A percentile compares a stretch with the other conserved stretches of the same genome.
Evolutionary conservation across 2,329 filamentous ascomycete species (phyloP).

Genomic region (Alternaria triticimaculans): DNA sequence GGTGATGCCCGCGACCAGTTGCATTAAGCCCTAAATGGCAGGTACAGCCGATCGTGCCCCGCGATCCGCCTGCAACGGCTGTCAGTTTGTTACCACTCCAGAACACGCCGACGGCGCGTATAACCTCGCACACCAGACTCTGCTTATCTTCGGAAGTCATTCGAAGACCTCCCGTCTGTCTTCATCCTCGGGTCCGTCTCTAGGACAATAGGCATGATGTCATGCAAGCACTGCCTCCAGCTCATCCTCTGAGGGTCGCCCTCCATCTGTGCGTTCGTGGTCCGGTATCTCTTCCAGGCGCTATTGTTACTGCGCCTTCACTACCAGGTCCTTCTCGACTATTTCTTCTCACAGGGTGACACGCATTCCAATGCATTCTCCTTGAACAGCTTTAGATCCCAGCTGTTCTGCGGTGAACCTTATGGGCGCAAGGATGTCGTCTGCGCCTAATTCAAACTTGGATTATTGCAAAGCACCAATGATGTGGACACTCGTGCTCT

Average conservation of each 20-base stretch:
- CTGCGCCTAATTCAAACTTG: conserved; percentile 10
- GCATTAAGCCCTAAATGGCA: conserved; percentile 14
- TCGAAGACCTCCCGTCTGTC: conserved; percentile 4
- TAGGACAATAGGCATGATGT: conserved; percentile 21
- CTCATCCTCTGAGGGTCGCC: not conserved
- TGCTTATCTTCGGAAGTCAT: not conserved
- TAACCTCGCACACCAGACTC: not conserved
- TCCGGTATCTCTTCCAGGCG: conserved; percentile 8
- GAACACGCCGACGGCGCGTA: not conserved
- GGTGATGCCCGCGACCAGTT: not conserved
- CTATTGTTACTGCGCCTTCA: conserved; percentile 26
- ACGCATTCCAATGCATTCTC: conserved; percentile 20
- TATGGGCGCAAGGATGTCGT: conserved; percentile 2
- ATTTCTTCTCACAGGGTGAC: conserved; percentile 20
- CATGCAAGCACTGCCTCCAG: conserved; percentile 26
- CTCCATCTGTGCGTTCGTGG: conserved; percentile 3
- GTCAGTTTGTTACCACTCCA: conserved; percentile 6
- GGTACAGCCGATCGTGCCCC: conserved; percentile 19
- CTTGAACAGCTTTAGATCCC: not conserved
- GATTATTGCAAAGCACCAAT: conserved; percentile 10
- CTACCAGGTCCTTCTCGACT: conserved; percentile 3
- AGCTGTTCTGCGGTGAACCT: conserved; percentile 1
- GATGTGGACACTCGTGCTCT: conserved; percentile 11
- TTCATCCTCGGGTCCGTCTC: conserved; percentile 12
- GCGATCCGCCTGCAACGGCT: conserved; percentile 5